These are phyloP conservation scores for Verticillium nonalfalfae DNA, from an alignment of 2,329 filamentous ascomycete genomes.

Conservation along the genomic window DNA sequence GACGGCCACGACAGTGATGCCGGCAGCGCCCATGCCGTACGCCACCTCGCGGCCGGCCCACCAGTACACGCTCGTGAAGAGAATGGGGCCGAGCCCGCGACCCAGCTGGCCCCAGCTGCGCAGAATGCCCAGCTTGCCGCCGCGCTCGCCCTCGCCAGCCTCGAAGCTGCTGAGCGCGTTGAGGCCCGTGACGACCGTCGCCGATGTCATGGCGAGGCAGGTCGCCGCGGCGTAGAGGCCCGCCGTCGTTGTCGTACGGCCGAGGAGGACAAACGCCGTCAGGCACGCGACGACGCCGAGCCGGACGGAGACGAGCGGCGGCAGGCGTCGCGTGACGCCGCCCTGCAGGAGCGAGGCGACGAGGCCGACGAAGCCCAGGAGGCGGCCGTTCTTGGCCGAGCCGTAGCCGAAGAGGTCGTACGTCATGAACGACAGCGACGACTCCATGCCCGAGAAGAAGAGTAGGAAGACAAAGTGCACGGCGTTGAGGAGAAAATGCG, in stretches of 20 bases:
- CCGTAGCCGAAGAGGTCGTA: conserved; percentile 86
- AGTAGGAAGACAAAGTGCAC: conserved; percentile 89
- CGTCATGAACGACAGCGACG: conserved; percentile 94
- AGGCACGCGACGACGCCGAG: conserved; percentile 74
- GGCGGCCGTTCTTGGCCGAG: conserved; percentile 71
- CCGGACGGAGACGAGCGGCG: conserved; percentile 74
- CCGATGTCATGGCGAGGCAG: conserved; percentile 81
- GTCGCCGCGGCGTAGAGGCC: conserved; percentile 78
- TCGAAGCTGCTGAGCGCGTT: conserved; percentile 92
- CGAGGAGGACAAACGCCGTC: conserved; percentile 72
- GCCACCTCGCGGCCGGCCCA: conserved; percentile 89
- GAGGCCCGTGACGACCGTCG: conserved; percentile 88
- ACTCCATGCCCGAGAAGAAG: conserved; percentile 98
- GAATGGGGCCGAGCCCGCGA: conserved; percentile 74
- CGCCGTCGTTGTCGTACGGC: conserved; percentile 58
- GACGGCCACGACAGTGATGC: conserved; percentile 68
- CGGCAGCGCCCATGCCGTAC: conserved; percentile 72
- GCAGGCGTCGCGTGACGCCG: conserved; percentile 77
- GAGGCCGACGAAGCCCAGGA: conserved; percentile 87
- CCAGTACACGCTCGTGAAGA: conserved; percentile 97
- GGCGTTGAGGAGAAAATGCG: conserved; percentile 72
- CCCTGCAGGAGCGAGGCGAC: conserved; percentile 90
- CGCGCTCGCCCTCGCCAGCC: conserved; percentile 71
- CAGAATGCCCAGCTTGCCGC: conserved; percentile 79
- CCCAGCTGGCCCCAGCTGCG: conserved; percentile 81